Base-by-base conservation (phyloP, 345 rosid genomes). In the Crucihimalaya himalaica region DNA sequence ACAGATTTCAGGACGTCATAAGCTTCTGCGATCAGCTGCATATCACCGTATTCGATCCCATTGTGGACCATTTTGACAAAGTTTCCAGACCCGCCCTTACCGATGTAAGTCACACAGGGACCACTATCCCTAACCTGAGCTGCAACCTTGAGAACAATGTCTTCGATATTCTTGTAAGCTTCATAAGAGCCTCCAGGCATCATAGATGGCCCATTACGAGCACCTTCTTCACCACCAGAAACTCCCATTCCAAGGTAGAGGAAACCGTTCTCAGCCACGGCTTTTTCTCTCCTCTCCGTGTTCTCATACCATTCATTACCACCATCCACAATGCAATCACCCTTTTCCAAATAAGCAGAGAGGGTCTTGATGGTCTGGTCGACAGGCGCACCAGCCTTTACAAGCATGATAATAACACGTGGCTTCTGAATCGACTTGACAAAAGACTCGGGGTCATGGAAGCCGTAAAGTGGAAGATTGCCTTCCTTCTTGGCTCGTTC, bases 291-390 rank as follows among this genome's bases (percentile, higher is more conserved):
- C 81, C 97, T 89, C 86, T 94, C 97, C 0, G 98, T 91, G 82
- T 94, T 94, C 80, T 91, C 96, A 14, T 94, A 94, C 98, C 98
- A 94, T 67, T 94, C 97, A 15, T 94, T 94, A 69, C 97, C 98
- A 71, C 98, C 98, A 72, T 94, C 98, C 0, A 91, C 86, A 21
- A 94, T 94, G 72, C 98, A 94, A 57, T 91, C 98, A 62, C 97
- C 98, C 71, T 91, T 87, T 77, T 94, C 98, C 86, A 94, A 50
- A 79, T 83, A 86, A 18, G 89, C 83, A 20, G 96, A 85, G 53
- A 94, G 95, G 28, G 93, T 88, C 83, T 89, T 86, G 67, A 94
- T 94, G 52, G 97, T 94, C 63, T 84, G 88, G 71, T 94, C 98
- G 23, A 94, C 98, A 3, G 98, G 96, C 0, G 93, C 82, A 76